Percentiles rank a stretch among this genome's conserved stretches.
Conservation (phyloP, 2,329 filamentous ascomycete species). For the Colletotrichum tabaci region DNA sequence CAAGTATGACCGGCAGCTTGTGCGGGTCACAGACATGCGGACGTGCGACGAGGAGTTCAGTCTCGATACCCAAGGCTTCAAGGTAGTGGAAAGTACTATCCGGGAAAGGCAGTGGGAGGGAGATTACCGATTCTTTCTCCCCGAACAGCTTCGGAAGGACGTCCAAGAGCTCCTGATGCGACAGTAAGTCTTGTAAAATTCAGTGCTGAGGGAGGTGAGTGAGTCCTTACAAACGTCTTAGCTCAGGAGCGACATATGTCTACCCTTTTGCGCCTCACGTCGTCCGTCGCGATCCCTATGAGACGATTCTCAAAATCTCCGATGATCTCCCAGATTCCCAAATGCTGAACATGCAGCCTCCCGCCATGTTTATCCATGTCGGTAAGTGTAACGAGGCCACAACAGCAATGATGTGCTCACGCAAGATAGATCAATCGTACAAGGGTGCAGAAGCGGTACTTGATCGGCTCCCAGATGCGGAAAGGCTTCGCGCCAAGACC, state of each 20-base stretch:
- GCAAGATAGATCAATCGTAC: neutral
- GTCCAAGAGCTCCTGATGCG: conserved; percentile 16
- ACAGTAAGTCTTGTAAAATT: neutral
- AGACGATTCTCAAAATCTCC: neutral
- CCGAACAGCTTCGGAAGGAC: conserved; percentile 22
- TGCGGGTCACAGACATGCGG: neutral
- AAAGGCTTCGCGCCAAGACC: conserved; percentile 7
- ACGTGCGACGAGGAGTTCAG: conserved; percentile 67
- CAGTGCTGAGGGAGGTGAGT: no score
- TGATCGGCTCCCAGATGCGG: neutral
- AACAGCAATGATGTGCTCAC: neutral
- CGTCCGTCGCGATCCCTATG: neutral
- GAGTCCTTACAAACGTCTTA: neutral
- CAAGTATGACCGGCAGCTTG: neutral
- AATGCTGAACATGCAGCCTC: neutral
- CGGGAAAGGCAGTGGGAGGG: conserved; percentile 62
- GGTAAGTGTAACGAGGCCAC: neutral
- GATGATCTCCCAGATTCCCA: neutral
- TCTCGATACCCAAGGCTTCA: conserved; percentile 68
- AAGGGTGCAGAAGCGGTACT: neutral
- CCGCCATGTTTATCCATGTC: conserved; percentile 11
- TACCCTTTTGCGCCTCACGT: conserved; percentile 12
- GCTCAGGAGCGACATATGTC: conserved; percentile 1
- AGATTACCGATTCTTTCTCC: conserved; percentile 17
- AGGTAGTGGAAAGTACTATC: conserved; percentile 67